Base-by-base conservation (phyloP, 2,329 filamentous ascomycete genomes). In the Colletotrichum theobromicola region DNA sequence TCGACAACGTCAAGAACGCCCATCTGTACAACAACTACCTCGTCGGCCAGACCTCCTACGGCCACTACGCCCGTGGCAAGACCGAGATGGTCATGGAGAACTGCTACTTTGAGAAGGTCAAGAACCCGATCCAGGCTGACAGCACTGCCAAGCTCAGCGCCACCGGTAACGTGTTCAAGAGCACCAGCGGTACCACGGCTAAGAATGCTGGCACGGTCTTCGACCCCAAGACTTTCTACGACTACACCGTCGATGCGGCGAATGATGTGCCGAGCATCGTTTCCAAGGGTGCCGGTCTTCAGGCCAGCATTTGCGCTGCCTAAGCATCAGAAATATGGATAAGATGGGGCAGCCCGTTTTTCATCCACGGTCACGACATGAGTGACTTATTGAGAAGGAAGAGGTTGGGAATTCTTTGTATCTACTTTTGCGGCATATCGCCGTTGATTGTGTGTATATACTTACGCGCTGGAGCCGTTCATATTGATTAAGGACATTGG, bases 21-120 rank as follows among this genome's bases (percentile, higher is more conserved):
- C 79, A 80, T 60, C 63, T 80, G n/a, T 80, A 80, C 78, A 80
- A 80, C 72, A 80, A 80, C 72, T 79, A 79, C 63, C 75, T 79
- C 21, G 65, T 77, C 67, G 77, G 77, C 7, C 68, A 75, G 57
- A 79, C 76, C 12, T 78, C 76, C 3, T 79, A 79, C 65, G 78
- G 79, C 10, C 78, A 79, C 77, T 79, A 79, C 65, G 75, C 77
- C 13, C 77, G 78, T 10, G 79, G 78, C 13, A 70, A 55, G 37
- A 79, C 78, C 9, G 74, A 78, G 64, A 77, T 77, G 72, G 75
- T 76, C 37, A 75, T 80, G n/a, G 79, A 80, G 74, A 79, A 80
- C 74, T 76, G 76, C 70, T 79, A 76, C 75, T 80, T 80, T 30
- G 74, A 78, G 21, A 67, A 77, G n/a, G 73, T 75, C 64, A 73